A percentile compares a stretch with the other conserved stretches of the same genome.
These are phyloP conservation scores for Tylopilus sp. DNA, from an alignment of 768 basidiomycete genomes.

Conservation along the genomic window DNA sequence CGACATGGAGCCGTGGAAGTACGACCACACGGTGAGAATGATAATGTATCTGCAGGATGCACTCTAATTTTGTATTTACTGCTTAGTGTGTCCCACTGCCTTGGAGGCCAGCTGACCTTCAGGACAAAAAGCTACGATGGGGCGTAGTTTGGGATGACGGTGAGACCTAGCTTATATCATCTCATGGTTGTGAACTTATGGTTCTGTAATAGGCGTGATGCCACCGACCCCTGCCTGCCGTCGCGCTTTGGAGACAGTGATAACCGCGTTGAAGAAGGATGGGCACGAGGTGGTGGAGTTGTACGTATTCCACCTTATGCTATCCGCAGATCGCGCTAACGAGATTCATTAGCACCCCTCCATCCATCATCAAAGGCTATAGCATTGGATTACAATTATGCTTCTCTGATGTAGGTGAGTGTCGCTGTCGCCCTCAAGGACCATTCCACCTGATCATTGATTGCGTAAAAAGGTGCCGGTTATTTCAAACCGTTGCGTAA, in stretches of 20 bases:
- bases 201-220: constrained; percentile 29
- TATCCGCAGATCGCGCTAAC: neutral
- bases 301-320: constrained; percentile 22
- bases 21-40: constrained; percentile 38
- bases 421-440: neutral
- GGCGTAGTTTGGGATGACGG: constrained; percentile 43
- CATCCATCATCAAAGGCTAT: constrained; percentile 48
- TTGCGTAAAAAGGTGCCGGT: constrained; percentile 38
- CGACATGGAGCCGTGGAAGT: constrained; percentile 41
- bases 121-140: constrained; percentile 35
- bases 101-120: constrained; percentile 37
- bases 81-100: constrained; percentile 41
- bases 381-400: constrained; percentile 51
- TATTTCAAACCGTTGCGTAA: constrained; percentile 35
- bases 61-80: neutral
- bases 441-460: neutral
- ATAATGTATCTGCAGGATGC: neutral
- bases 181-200: neutral
- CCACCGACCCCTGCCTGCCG: constrained; percentile 39
- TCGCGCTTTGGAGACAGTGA: constrained; percentile 35
- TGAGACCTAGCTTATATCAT: constrained; percentile 13
- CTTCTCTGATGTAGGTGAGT: constrained; percentile 54
- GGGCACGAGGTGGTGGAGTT: constrained; percentile 42
- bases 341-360: constrained; percentile 34
- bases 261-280: constrained; percentile 32